Conservation (phyloP, 2,329 filamentous ascomycete genomes). For the Fusarium mexicanum region DNA sequence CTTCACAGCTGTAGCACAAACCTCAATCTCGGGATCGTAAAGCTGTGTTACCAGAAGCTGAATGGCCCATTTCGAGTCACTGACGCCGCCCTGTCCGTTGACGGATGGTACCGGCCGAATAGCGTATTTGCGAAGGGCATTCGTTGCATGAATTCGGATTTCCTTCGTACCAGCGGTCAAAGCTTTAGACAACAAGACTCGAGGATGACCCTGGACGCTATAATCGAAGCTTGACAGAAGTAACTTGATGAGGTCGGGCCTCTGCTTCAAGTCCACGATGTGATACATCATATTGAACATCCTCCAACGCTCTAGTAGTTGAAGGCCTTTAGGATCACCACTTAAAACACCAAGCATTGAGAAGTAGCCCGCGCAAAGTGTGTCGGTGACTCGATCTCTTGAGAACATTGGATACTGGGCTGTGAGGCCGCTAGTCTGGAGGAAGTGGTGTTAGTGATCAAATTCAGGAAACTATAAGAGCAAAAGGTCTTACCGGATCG, state of each 20-base stretch:
- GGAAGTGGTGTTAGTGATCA: constrained; percentile 27
- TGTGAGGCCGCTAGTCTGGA: constrained; percentile 74
- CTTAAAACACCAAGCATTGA: constrained; percentile 89
- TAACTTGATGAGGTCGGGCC: constrained; percentile 89
- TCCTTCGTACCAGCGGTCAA: constrained; percentile 91
- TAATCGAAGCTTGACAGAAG: constrained; percentile 94
- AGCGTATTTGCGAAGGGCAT: constrained; percentile 86
- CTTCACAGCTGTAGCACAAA: constrained; percentile 95
- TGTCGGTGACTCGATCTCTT: constrained; percentile 82
- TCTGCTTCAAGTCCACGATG: constrained; percentile 89
- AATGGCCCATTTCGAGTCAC: constrained; percentile 94
- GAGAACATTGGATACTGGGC: constrained; percentile 92
- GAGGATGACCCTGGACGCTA: constrained; percentile 84
- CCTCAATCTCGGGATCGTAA: constrained; percentile 96
- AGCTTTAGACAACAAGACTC: constrained; percentile 92
- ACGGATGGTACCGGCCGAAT: constrained; percentile 58
- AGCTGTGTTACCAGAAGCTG: constrained; percentile 96
- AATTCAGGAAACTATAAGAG: not conserved
- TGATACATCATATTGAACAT: constrained; percentile 99
- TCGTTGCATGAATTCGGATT: constrained; percentile 90
- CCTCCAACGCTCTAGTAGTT: constrained; percentile 93
- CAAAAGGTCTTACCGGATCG: constrained; percentile 72
- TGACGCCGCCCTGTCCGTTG: constrained; percentile 53
- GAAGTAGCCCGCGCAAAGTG: constrained; percentile 92
- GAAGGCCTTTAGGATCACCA: constrained; percentile 81